A percentile compares a stretch with the other conserved stretches of the same genome.
These are phyloP conservation scores for Cryptosporidium meleagridis DNA, from an alignment of 169 alveolate species.

Conservation along the genomic window DNA sequence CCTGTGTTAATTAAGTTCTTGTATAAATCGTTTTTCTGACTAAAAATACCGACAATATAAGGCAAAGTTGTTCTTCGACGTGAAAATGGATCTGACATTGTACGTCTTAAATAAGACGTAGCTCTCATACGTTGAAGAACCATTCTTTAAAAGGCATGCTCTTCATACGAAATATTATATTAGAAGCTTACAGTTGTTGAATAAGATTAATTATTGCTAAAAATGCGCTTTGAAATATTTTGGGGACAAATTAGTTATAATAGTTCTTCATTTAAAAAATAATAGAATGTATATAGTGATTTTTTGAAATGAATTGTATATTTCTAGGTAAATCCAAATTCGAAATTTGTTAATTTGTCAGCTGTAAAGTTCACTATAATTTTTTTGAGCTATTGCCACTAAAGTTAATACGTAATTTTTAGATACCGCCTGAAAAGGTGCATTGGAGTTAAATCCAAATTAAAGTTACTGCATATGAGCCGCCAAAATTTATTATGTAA, in stretches of 20 bases:
- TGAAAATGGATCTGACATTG: conserved; percentile 80
- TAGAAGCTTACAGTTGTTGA: neutral
- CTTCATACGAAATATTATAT: neutral
- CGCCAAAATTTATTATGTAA: neutral
- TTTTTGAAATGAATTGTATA: neutral
- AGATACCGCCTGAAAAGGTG: conserved; percentile 38
- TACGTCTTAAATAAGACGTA: conserved; percentile 82
- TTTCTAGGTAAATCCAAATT: neutral
- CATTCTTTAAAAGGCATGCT: conserved; percentile 67
- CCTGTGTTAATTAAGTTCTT: conserved; percentile 46
- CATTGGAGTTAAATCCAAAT: conserved; percentile 9
- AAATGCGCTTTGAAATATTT: neutral
- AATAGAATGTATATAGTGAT: neutral
- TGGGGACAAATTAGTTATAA: neutral
- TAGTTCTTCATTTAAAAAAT: neutral
- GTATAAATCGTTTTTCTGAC: conserved; percentile 41
- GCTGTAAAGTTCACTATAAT: neutral
- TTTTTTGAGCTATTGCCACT: neutral
- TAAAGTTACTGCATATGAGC: neutral
- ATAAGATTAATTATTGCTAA: neutral
- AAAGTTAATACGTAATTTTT: conserved; percentile 9
- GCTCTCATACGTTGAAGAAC: conserved; percentile 83
- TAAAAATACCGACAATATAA: conserved; percentile 38
- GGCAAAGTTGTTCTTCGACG: conserved; percentile 69
- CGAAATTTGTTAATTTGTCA: neutral